These are phyloP conservation scores for Hortaea sp. DNA, from an alignment of 2,329 filamentous ascomycete species.

Conservation along the genomic window DNA sequence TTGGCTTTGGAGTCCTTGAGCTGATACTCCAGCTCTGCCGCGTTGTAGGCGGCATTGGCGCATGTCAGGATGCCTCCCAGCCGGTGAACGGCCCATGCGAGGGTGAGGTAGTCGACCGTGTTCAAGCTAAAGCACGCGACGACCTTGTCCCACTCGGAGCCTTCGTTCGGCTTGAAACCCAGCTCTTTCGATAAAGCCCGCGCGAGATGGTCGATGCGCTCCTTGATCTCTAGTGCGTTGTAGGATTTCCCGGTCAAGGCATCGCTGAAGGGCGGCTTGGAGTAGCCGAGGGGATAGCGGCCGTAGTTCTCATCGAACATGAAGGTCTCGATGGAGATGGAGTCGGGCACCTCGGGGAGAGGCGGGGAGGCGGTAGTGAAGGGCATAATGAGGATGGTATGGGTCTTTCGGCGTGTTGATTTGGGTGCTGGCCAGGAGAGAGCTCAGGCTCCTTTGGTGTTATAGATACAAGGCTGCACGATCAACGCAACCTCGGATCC, in stretches of 20 bases:
- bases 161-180: conserved; percentile 58
- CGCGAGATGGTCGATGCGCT: conserved; percentile 57
- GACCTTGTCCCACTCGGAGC: conserved; percentile 73
- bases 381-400: conserved; percentile 26
- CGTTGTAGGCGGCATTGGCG: conserved; percentile 65
- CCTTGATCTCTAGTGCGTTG: conserved; percentile 51
- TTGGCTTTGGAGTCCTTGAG: conserved; percentile 58
- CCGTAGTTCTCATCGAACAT: conserved; percentile 64
- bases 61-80: conserved; percentile 65
- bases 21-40: conserved; percentile 61
- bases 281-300: conserved; percentile 51
- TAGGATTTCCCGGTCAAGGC: conserved; percentile 57
- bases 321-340: conserved; percentile 65
- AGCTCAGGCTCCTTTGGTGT: not conserved
- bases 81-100: conserved; percentile 64
- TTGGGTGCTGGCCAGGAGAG: not conserved
- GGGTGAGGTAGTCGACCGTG: conserved; percentile 67
- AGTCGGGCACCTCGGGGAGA: conserved; percentile 61
- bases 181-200: conserved; percentile 61
- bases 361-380: conserved; percentile 48
- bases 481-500: too few species aligned
- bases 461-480: too few species aligned
- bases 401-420: not conserved
- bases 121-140: conserved; percentile 70
- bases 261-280: conserved; percentile 65